Evolutionary conservation across 2,329 filamentous ascomycete species (phyloP).

Genomic region (Penicillium sp.): DNA sequence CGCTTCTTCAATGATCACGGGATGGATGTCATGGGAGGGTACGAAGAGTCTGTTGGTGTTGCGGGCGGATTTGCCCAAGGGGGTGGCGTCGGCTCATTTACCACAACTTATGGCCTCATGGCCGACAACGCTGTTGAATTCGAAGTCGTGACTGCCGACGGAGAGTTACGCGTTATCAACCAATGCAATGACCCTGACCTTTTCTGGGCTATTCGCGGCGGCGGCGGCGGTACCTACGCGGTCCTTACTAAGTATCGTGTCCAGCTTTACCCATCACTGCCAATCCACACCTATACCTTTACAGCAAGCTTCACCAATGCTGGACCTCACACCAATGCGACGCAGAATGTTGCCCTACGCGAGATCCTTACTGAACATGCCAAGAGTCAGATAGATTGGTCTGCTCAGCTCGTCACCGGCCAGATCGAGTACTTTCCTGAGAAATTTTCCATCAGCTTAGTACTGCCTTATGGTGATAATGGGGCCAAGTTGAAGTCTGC

Average conservation of each 20-base stretch:
- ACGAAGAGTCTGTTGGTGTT: slow-evolving; percentile 48
- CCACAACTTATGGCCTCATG: slow-evolving; percentile 45
- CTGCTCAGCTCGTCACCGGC: slow-evolving; percentile 4
- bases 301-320: slow-evolving; percentile 3
- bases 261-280: slow-evolving; percentile 5
- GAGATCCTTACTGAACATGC: slow-evolving; percentile 7
- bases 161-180: slow-evolving; percentile 48
- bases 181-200: slow-evolving; percentile 47
- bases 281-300: slow-evolving; percentile 9
- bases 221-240: slow-evolving; percentile 30
- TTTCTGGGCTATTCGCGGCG: slow-evolving; percentile 54
- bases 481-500: slow-evolving; percentile 1
- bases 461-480: slow-evolving; percentile 5
- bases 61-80: slow-evolving; percentile 50
- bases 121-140: slow-evolving; percentile 53
- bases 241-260: slow-evolving; percentile 10
- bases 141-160: slow-evolving; percentile 52
- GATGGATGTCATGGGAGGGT: slow-evolving; percentile 10
- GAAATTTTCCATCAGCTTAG: not conserved
- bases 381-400: slow-evolving; percentile 4
- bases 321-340: not conserved
- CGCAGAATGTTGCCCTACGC: slow-evolving; percentile 1
- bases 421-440: slow-evolving; percentile 10
- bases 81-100: slow-evolving; percentile 57
- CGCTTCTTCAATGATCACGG: slow-evolving; percentile 2